phyloP scores from a whole-genome alignment of 257 asterid species.

The Penstemon barbatus region DNA sequence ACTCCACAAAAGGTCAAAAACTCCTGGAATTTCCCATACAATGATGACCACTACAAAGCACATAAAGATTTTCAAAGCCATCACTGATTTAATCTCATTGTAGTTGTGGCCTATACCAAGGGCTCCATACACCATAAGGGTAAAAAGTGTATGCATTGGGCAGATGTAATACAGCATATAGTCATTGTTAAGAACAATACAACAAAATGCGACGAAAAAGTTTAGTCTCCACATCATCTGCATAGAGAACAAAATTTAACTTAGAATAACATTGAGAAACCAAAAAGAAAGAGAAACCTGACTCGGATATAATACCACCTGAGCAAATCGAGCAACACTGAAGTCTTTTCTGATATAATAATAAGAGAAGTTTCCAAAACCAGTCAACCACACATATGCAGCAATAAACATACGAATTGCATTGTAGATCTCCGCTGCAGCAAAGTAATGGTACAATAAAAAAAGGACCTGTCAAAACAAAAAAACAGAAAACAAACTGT shows the following conservation, averaged over 20 bases:
- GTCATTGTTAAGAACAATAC: constrained; percentile 87
- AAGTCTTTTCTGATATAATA: constrained; percentile 91
- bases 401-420: constrained; percentile 96
- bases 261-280: constrained; percentile 24
- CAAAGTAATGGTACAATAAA: constrained; percentile 96
- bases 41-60: constrained; percentile 86
- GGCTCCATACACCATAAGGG: constrained; percentile 97
- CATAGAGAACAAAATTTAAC: constrained; percentile 36
- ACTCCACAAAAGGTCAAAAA: constrained; percentile 79
- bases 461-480: constrained; percentile 67
- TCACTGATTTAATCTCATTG: constrained; percentile 83
- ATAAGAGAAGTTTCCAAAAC: constrained; percentile 97
- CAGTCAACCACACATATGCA: constrained; percentile 99
- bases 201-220: constrained; percentile 88
- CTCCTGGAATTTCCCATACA: constrained; percentile 97
- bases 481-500: constrained; percentile 4
- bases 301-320: constrained; percentile 47
- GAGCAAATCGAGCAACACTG: constrained; percentile 92
- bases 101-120: constrained; percentile 92
- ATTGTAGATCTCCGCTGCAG: constrained; percentile 93
- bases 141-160: constrained; percentile 98
- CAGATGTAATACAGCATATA: constrained; percentile 94
- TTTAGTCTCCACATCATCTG: constrained; percentile 99
- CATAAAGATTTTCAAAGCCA: constrained; percentile 62
- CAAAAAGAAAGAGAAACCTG: neutral